Percentiles rank a stretch among this genome's conserved stretches.
phyloP scores from a whole-genome alignment of 306 rosid species.

The Quercus glauca region DNA sequence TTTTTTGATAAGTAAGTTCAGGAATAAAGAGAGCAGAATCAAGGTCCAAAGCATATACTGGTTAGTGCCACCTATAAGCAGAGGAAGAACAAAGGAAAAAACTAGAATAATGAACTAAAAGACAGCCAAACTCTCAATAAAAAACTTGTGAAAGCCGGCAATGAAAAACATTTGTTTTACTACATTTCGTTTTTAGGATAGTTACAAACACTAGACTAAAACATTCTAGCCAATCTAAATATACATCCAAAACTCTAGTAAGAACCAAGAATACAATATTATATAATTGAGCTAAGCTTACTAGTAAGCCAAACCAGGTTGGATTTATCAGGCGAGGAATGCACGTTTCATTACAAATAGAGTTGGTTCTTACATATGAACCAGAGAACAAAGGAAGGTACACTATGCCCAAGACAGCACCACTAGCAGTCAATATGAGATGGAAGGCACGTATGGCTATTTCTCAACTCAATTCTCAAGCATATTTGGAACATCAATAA shows the following conservation, averaged over 20 bases:
- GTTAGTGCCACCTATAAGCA: background rate
- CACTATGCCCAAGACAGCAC: too few relatives aligned
- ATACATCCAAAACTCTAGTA: background rate
- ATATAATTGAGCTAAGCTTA: background rate
- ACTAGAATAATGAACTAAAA: slow-evolving; percentile 22
- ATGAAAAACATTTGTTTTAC: slow-evolving; percentile 14
- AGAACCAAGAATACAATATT: background rate
- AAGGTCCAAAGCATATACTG: too few relatives aligned
- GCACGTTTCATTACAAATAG: background rate
- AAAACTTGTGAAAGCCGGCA: slow-evolving; percentile 56
- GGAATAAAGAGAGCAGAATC: too few relatives aligned
- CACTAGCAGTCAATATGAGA: too few relatives aligned
- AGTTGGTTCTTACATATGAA: too few relatives aligned
- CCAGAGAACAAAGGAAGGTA: too few relatives aligned
- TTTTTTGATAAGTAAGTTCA: background rate
- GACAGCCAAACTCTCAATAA: slow-evolving; percentile 12
- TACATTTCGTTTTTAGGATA: slow-evolving; percentile 5
- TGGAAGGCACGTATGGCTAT: too few relatives aligned
- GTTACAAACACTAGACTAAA: background rate
- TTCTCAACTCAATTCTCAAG: too few relatives aligned
- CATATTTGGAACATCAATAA: too few relatives aligned
- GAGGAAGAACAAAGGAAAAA: slow-evolving; percentile 9
- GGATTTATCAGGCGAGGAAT: background rate
- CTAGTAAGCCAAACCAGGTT: background rate
- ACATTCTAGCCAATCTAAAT: background rate